These are phyloP conservation scores for Sugiyamaella chiloensis DNA, from an alignment of 805 yeast species.

Conservation along the genomic window DNA sequence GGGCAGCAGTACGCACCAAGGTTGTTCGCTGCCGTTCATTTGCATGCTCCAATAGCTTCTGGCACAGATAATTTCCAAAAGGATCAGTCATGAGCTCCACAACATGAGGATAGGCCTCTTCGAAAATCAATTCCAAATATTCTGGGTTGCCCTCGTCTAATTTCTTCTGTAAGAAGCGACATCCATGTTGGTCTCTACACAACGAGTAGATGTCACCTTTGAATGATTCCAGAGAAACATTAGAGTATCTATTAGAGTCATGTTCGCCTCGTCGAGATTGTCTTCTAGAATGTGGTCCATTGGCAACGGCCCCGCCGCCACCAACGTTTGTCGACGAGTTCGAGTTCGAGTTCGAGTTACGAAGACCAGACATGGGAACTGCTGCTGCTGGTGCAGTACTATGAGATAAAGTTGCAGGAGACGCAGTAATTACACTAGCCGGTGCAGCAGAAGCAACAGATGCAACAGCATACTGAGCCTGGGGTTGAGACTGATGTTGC, in stretches of 20 bases:
- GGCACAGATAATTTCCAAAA: constrained; percentile 94
- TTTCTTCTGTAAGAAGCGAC: constrained; percentile 86
- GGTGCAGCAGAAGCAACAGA: constrained; percentile 1
- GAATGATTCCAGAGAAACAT: constrained; percentile 48
- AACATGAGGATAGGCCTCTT: constrained; percentile 72
- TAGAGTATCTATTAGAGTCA: constrained; percentile 25
- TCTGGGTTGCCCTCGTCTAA: constrained; percentile 49
- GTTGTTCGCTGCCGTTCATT: constrained; percentile 63
- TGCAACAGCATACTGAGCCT: constrained; percentile 1
- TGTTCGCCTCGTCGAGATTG: constrained; percentile 7
- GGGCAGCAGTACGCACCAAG: constrained; percentile 67
- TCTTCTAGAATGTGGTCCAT: constrained; percentile 2
- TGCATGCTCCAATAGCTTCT: constrained; percentile 80
- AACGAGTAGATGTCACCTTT: constrained; percentile 64
- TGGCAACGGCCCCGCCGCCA: background rate
- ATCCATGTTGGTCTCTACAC: constrained; percentile 96
- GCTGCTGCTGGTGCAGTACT: background rate
- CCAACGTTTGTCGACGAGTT: background rate
- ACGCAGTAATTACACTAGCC: too few species aligned
- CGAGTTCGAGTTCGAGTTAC: background rate
- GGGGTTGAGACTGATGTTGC: too few species aligned
- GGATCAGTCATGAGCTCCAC: constrained; percentile 85
- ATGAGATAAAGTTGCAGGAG: too few species aligned
- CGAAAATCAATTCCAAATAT: constrained; percentile 56
- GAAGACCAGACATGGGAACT: background rate